Percentiles rank a stretch among this genome's conserved stretches.
Conservation (phyloP, 805 yeast species). For the Tetrapisispora iriomotensis region DNA sequence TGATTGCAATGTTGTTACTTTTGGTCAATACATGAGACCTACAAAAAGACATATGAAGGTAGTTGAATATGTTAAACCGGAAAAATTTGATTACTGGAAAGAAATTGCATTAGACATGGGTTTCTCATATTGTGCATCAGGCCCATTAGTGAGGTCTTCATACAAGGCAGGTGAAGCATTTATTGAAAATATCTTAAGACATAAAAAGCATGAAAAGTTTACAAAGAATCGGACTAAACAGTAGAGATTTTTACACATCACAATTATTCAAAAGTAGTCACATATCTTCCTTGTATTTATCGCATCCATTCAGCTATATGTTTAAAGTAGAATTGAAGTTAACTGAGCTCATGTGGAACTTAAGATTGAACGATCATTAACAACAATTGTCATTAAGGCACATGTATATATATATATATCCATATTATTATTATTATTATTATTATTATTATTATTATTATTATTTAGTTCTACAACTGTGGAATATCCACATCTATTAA, state of each 20-base stretch:
- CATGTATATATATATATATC: no score
- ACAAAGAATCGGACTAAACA: no score
- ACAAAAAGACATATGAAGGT: constrained; percentile 98
- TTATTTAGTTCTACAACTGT: constrained; percentile 7
- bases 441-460: not conserved
- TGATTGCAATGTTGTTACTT: constrained; percentile 88
- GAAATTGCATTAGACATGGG: constrained; percentile 80
- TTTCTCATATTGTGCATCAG: constrained; percentile 91
- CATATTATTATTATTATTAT: not conserved
- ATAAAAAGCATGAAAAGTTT: constrained; percentile 34
- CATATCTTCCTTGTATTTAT: no score
- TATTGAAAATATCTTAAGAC: constrained; percentile 83
- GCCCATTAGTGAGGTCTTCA: constrained; percentile 92
- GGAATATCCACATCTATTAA: constrained; percentile 47
- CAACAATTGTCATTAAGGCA: no score
- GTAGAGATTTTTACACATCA: no score
- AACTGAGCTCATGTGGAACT: no score
- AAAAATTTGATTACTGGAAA: constrained; percentile 90
- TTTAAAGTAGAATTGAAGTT: no score
- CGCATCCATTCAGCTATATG: no score
- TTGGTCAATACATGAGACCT: constrained; percentile 99
- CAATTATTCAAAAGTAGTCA: no score
- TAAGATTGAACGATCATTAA: no score
- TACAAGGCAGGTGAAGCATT: constrained; percentile 98
- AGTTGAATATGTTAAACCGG: constrained; percentile 89